A percentile compares a stretch with the other conserved stretches of the same genome.
These are phyloP conservation scores for Beauveria bassiana DNA, from an alignment of 2,329 filamentous ascomycete species.

Conservation along the genomic window DNA sequence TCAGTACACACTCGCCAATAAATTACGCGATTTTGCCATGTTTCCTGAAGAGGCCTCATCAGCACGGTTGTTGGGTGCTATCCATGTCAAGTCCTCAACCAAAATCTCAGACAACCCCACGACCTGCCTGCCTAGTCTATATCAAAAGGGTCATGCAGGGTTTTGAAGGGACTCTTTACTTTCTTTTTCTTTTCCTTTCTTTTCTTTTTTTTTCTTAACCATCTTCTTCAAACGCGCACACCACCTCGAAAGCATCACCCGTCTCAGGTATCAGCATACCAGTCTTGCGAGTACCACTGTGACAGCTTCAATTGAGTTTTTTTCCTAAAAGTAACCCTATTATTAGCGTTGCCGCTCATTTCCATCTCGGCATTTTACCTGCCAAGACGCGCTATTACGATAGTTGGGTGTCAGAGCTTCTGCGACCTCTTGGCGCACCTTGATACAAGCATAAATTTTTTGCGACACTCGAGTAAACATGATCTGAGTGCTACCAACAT, in stretches of 20 bases:
- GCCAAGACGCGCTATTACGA: constrained; percentile 2
- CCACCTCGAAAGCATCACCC: no score
- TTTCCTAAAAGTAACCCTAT: neutral
- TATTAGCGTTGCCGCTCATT: neutral
- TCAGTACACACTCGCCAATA: no score
- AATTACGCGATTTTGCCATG: neutral
- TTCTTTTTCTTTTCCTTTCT: no score
- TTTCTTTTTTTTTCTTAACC: no score
- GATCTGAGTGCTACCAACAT: no score
- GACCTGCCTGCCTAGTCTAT: no score
- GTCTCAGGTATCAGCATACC: no score
- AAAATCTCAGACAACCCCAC: neutral
- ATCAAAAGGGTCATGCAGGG: no score
- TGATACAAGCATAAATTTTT: constrained; percentile 1
- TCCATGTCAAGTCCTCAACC: neutral
- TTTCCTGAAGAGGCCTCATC: neutral
- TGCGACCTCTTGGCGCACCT: neutral
- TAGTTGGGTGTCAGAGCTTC: neutral
- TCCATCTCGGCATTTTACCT: neutral
- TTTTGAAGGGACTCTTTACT: no score
- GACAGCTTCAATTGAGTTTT: neutral
- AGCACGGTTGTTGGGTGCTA: neutral
- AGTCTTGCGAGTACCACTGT: neutral
- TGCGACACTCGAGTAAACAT: neutral
- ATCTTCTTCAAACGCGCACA: no score